Evolutionary conservation across 2,329 filamentous ascomycete species (phyloP), one percentile per base, ranked within the genome.

Genomic region (Eutypella sp.): DNA sequence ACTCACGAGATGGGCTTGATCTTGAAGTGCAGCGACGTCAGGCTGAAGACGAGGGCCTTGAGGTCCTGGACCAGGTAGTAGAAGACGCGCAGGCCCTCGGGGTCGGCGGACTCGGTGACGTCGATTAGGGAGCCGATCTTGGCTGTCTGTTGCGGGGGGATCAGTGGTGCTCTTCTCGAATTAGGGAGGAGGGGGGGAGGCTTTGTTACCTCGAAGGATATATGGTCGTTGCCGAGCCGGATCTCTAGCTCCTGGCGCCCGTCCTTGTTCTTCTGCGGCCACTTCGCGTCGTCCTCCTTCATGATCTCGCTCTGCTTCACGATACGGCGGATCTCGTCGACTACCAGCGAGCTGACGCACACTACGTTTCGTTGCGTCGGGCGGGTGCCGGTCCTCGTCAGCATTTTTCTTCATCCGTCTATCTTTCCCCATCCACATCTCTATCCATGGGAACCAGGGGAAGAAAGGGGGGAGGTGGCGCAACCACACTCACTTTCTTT

Each of bases 251-350:
- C 93, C 66, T 99, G 93, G 53, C 92, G 82, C 29, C 93, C 93
- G 60, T 99, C 93, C 72, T 97, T 97, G 73, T 99, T 99, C 80
- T 97, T 99, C 68, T 95, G 89, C 1, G 93, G 93, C 93, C 93
- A 99, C 67, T 96, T 96, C 22, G 84, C 87, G 67, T 99, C 93
- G 64, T 99, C 93, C 82, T 99, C 93, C 74, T 97, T 97, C 75
- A 95, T 84, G 60, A 99, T 96, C 67, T 99, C 93, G 70, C 90
- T 96, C 29, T 91, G 82, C 71, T 93, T 96, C 70, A 99, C 92
- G 56, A 99, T 96, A 56, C 89, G 86, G 75, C 93, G 95, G 70
- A 99, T 95, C 69, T 97, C 93, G 47, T 91, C 82, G 43, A 99
- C 85, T 63, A 97, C 78, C 5, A 91, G 74, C 31, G 89, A 85